A percentile compares a stretch with the other conserved stretches of the same genome.
These are phyloP conservation scores for Tylopilus rubrobrunneus DNA, from an alignment of 768 basidiomycete genomes.

Conservation along the genomic window DNA sequence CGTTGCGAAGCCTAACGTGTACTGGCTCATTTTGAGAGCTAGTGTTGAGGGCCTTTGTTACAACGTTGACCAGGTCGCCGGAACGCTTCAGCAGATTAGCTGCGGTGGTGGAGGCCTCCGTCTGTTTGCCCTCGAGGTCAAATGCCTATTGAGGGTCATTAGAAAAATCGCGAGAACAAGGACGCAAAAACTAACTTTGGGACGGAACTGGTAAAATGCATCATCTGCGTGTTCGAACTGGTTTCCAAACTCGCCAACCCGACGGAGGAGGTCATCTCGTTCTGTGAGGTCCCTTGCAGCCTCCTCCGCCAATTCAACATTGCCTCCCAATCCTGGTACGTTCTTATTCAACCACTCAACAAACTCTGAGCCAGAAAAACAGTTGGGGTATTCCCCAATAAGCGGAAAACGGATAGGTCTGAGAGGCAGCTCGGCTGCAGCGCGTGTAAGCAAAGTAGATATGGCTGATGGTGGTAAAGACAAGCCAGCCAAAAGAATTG, in stretches of 20 bases:
- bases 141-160: conserved; percentile 22
- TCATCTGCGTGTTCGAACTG: conserved; percentile 74
- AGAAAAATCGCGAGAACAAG: conserved; percentile 22
- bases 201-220: conserved; percentile 81
- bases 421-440: conserved; percentile 67
- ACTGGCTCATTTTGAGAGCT: conserved; percentile 53
- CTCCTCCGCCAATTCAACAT: conserved; percentile 75
- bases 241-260: conserved; percentile 82
- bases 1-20: conserved; percentile 65
- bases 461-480: conserved; percentile 61
- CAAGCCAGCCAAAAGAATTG: conserved; percentile 74
- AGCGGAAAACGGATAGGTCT: conserved; percentile 72
- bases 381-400: conserved; percentile 79
- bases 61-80: conserved; percentile 62
- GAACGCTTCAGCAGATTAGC: conserved; percentile 63
- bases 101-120: conserved; percentile 19
- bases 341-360: conserved; percentile 78
- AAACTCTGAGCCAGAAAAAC: conserved; percentile 88
- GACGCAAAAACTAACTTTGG: conserved; percentile 49
- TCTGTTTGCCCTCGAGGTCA: conserved; percentile 24
- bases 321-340: conserved; percentile 74
- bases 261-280: conserved; percentile 54
- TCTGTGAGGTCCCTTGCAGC: conserved; percentile 53
- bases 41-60: conserved; percentile 64
- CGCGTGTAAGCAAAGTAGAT: conserved; percentile 66